Conservation (phyloP, 768 basidiomycete species). For the Dentipellis sp. region DNA sequence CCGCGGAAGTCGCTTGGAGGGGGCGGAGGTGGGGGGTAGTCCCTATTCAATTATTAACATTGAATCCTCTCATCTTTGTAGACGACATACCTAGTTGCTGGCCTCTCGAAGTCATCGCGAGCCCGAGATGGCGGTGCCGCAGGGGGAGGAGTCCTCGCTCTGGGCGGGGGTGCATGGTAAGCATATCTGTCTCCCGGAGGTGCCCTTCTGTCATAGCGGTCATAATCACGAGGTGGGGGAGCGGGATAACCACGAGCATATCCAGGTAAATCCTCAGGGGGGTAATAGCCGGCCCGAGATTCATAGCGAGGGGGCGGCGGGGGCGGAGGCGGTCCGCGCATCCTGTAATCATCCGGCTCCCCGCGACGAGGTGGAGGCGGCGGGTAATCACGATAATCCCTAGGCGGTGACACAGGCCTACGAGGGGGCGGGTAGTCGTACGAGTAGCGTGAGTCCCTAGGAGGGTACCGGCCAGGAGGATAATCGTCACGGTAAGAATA, state of each 20-base stretch:
- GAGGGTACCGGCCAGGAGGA: slow-evolving; percentile 27
- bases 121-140: slow-evolving; percentile 5
- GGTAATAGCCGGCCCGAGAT: slow-evolving; percentile 34
- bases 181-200: slow-evolving; percentile 33
- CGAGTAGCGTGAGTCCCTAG: slow-evolving; percentile 49
- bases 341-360: slow-evolving; percentile 65
- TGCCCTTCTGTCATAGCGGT: slow-evolving; percentile 49
- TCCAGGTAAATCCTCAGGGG: slow-evolving; percentile 35
- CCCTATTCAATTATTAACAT: not conserved
- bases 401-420: slow-evolving; percentile 49
- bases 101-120: slow-evolving; percentile 25
- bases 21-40: not conserved
- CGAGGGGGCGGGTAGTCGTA: slow-evolving; percentile 44
- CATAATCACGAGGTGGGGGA: slow-evolving; percentile 39
- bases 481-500: slow-evolving; percentile 48
- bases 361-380: slow-evolving; percentile 38
- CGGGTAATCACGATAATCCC: slow-evolving; percentile 62
- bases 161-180: slow-evolving; percentile 35
- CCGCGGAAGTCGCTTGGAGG: slow-evolving; percentile 14
- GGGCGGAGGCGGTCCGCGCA: slow-evolving; percentile 41
- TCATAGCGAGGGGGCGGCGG: slow-evolving; percentile 47
- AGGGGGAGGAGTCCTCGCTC: slow-evolving; percentile 18
- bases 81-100: slow-evolving; percentile 5
- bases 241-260: slow-evolving; percentile 44
- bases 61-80: not conserved